Evolutionary conservation across 2,329 filamentous ascomycete species (phyloP), one percentile per base, ranked within the genome.

Genomic region (Kalmusia sp.): DNA sequence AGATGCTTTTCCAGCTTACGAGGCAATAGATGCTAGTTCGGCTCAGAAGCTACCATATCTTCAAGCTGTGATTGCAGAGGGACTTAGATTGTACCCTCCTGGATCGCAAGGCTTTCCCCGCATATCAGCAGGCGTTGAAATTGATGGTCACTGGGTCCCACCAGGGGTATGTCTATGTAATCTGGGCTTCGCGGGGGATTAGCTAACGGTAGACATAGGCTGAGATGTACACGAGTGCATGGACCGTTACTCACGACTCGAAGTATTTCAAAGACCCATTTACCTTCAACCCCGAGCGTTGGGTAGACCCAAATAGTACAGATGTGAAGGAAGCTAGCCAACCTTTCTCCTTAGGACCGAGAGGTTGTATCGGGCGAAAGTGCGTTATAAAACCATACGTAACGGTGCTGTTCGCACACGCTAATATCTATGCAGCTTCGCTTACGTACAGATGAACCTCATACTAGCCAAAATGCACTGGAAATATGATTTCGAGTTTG

Each of bases 21-120:
- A 28, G 0, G 50, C 54, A 1, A 62, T 64, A 5, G 40, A 38
- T n/a, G 27, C 33, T 1, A 12, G 14, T 15, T 21, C 46, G 5
- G 33, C 54, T 6, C 28, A 19, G 44, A 17, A 50, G 6, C 54
- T 70, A 2, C 59, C 56, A 2, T 69, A 67, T 49, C 57, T 70
- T 19, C 47, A 58, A 3, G 69, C 65, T 21, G 55, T 64, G 0
- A 50, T 71, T 6, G 17, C 49, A n/a, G 69, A 72, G 51, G 63
- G 58, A 1, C 52, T 71, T 8, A 58, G 69, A 7, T 53, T 63
- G 4, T 63, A 40, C 21, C 56, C 59, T 2, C 50, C 58, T 0
- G 71, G 79, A 4, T 67, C 77, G 2, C 67, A 65, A 7, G 73
- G 75, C 4, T 65, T 77, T 11, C 65, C 73, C 22, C 64, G 76